Base-by-base conservation (phyloP, 257 asterid genomes). In the Salvia rosmarinus region DNA sequence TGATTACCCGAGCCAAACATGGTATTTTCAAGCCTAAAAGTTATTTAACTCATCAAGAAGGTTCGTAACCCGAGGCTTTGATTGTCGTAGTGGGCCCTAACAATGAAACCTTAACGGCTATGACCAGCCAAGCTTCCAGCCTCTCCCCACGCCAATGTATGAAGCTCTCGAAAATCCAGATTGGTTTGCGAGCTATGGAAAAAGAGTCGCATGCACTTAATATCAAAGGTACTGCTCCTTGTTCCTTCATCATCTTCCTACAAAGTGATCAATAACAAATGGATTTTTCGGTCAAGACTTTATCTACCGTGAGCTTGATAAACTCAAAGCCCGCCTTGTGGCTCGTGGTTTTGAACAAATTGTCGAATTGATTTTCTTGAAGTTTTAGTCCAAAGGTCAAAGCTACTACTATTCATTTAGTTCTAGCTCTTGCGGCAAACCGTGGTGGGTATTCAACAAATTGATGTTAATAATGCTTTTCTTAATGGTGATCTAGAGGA, bases 71-170 rank as follows among this genome's bases (percentile, higher is more conserved):
- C 6, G 37, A 32, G 37, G 37, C 37, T 32, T 32, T 32, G 6
- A 2, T 32, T 32, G 37, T 2, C 6, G 37, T 32, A 4, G 37
- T 32, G 4, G 37, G 6, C 6, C 6, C 37, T 4, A 2, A 3
- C 4, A 4, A 32, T 32, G 37, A 32, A 32, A 4, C 37, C 6
- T 4, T 32, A 32, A 2, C 6, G 37, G 0, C 4, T 16, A 4
- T n/a, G 10, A 6, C 10, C 11, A 1, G 1, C 0, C 1, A 0
- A 0, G 55, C 1, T 16, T n/a, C 23, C 23, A 0, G 1, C 23
- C 1, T n/a, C 23, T 11, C 1, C 55, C 55, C 4, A 0, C 4
- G 0, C 0, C 23, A 0, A 19, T 5, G 1, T 9, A 6, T 4
- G 23, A 49, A 2, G 23, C 55, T 2, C 5, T 49, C 0, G 20